These are phyloP conservation scores for Pythium grandisporangium DNA, from an alignment of 352 stramenopile genomes.

Conservation along the genomic window DNA sequence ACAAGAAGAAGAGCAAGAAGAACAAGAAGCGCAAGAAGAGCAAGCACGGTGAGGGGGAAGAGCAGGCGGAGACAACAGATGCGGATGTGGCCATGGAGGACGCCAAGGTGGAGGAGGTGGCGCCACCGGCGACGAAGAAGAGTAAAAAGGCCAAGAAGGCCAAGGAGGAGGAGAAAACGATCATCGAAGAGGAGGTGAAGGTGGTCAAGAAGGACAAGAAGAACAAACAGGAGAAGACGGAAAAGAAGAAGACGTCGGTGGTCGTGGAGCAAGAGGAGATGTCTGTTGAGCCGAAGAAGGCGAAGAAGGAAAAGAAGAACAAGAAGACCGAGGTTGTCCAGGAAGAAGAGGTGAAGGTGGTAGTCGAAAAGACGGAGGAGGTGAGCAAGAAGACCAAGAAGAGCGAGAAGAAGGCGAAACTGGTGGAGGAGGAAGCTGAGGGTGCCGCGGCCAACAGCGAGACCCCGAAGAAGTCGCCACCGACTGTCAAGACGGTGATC, in stretches of 20 bases:
- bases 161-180: background rate
- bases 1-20: conserved; percentile 12
- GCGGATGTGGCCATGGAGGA: conserved; percentile 15
- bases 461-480: conserved; percentile 13
- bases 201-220: conserved; percentile 3
- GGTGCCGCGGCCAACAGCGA: conserved; percentile 7
- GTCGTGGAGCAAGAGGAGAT: conserved; percentile 6
- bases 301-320: conserved; percentile 4
- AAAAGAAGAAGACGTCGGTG: conserved; percentile 2
- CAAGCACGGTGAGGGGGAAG: conserved; percentile 4
- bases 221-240: conserved; percentile 1
- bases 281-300: background rate
- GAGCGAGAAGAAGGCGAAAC: conserved; percentile 10
- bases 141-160: conserved; percentile 3
- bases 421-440: conserved; percentile 1
- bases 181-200: conserved; percentile 5
- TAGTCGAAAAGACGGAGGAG: conserved; percentile 1
- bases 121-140: background rate
- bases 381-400: conserved; percentile 12
- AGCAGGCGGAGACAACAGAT: conserved; percentile 2
- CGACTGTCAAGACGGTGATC: conserved; percentile 18
- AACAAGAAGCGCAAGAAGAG: conserved; percentile 17
- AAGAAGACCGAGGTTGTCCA: conserved; percentile 9
- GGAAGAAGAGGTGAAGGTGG: conserved; percentile 4
- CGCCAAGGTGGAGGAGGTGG: conserved; percentile 1